Base-by-base conservation (phyloP, 2,329 filamentous ascomycete genomes). In the Arthrinium puccinioides region DNA sequence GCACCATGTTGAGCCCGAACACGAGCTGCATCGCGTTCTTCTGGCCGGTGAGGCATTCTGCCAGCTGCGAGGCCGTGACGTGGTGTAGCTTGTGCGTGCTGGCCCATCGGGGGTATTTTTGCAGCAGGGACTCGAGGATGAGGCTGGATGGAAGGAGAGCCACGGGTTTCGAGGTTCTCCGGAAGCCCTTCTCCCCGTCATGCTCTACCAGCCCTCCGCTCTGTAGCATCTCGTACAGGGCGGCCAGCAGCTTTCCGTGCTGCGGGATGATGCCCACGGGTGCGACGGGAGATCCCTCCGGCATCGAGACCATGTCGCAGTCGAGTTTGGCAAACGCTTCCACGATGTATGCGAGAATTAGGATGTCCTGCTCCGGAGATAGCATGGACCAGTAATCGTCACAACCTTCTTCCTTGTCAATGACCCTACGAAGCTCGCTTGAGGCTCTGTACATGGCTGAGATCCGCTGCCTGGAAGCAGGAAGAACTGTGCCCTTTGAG, bases 21-120 rank as follows among this genome's bases (percentile, higher is more conserved):
- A 70, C 43, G 2, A 71, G 36, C 2, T 50, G 39, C 0, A 70
- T 26, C 5, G 56, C 52, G 32, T 70, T 62, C 1, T 41, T 44
- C 2, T 44, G 37, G 0, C 66, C 66, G 0, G 45, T 47, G 0
- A 72, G 50, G 34, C 59, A 64, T 0, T 57, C 52, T 2, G 64
- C 62, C 1, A 70, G 50, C 6, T 47, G 37, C 0, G 55, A 38
- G 1, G 58, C 66, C 0, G 55, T 58, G 4, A 47, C 48, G 10
- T 53, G 34, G 1, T 63, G 40, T 0, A 68, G 57, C 14, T 53
- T 44, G 20, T 55, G 46, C 14, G 57, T 58, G 6, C 14, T 15
- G 2, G 13, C 6, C 6, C 20, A 30, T 9, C n/a, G n/a, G 1
- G 28, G 28, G 9, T 18, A 30, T 11, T 15, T n/a, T n/a, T n/a